Evolutionary conservation across 78 protist species (phyloP), one percentile per base, ranked within the genome.

Genomic region (Guillardia theta): DNA sequence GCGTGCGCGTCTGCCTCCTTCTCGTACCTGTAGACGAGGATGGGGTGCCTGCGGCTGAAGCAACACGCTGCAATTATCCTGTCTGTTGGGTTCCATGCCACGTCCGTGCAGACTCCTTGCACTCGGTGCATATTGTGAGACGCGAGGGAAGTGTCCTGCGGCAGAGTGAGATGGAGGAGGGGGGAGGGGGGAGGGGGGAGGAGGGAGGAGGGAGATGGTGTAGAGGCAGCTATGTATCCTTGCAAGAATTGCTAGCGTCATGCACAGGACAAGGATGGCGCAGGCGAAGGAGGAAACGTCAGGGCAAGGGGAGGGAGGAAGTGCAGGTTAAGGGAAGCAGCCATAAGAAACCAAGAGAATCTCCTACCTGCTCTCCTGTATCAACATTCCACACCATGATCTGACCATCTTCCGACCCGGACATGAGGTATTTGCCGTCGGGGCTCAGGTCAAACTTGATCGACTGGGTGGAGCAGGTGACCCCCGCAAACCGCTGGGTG

Each of bases 81-180:
- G 58, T 80, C 90, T 3, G 90, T 30, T 0, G 90, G 90, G 8
- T 80, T 39, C 90, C 90, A 80, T 19, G 48, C 90, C 48, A 80
- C 90, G 90, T 80, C 90, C 18, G 53, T 80, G 2, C 10, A 10
- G 90, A 80, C 58, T 1, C 48, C 88, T 39, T 5, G 12, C 78
- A 64, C 22, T 64, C 9, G 78, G 78, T 24, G 78, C 78, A 19
- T 50, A 50, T 19, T n/a, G n/a, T n/a, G n/a, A n/a, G n/a, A n/a
- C n/a, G n/a, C 33, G 62, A 12, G 62, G 33, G 62, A 53, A 53
- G 62, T 53, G 62, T 18, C 62, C 83, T 9, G 41, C 9, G 83
- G n/a, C 83, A 70, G n/a, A 70, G 9, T 19, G 12, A 15, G n/a
- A n/a, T n/a, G n/a, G n/a, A n/a, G n/a, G n/a, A n/a, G n/a, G n/a